phyloP scores from a whole-genome alignment of 495 filamentous ascomycete species.

The Lindgomyces ingoldianus region DNA sequence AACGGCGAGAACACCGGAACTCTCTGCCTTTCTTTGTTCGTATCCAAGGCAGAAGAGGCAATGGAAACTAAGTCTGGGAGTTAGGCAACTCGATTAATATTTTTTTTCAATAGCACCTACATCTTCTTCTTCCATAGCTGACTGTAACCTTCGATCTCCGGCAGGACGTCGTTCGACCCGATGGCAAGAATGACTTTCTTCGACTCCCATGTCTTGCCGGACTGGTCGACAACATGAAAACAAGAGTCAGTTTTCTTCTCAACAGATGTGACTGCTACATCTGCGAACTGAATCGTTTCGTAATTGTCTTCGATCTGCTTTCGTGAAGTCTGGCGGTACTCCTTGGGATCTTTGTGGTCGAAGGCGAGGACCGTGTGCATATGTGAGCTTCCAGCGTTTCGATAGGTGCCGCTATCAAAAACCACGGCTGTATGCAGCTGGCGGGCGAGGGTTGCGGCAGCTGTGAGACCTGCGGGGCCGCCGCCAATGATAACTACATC shows the following conservation, averaged over 20 bases:
- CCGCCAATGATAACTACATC: slow-evolving; percentile 61
- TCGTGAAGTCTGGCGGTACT: slow-evolving; percentile 29
- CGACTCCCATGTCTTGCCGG: slow-evolving; percentile 12
- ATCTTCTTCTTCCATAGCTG: slow-evolving; percentile 20
- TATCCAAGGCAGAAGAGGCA: slow-evolving; percentile 32
- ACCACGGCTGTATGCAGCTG: slow-evolving; percentile 51
- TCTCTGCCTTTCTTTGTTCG: slow-evolving; percentile 7
- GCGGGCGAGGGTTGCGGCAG: slow-evolving; percentile 53
- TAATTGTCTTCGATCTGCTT: slow-evolving; percentile 51
- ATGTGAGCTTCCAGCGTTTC: slow-evolving; percentile 49
- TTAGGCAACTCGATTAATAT: neutral
- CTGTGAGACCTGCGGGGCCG: slow-evolving; percentile 58
- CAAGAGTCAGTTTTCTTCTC: neutral
- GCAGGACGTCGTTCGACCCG: slow-evolving; percentile 27
- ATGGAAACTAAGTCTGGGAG: slow-evolving; percentile 19
- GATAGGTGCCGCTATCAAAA: slow-evolving; percentile 54
- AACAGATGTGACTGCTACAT: slow-evolving; percentile 33
- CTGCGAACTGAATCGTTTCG: slow-evolving; percentile 45
- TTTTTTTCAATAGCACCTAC: slow-evolving; percentile 4
- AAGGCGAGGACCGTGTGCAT: slow-evolving; percentile 58
- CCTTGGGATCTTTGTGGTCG: slow-evolving; percentile 44
- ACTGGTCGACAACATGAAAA: slow-evolving; percentile 19
- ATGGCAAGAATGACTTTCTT: slow-evolving; percentile 31
- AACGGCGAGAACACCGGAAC: slow-evolving; percentile 25
- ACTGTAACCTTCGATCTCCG: slow-evolving; percentile 23